Percentiles rank a stretch among this genome's conserved stretches.
These are phyloP conservation scores for Gnaphalium uliginosum DNA, from an alignment of 129 eudicot genomes.

Conservation along the genomic window DNA sequence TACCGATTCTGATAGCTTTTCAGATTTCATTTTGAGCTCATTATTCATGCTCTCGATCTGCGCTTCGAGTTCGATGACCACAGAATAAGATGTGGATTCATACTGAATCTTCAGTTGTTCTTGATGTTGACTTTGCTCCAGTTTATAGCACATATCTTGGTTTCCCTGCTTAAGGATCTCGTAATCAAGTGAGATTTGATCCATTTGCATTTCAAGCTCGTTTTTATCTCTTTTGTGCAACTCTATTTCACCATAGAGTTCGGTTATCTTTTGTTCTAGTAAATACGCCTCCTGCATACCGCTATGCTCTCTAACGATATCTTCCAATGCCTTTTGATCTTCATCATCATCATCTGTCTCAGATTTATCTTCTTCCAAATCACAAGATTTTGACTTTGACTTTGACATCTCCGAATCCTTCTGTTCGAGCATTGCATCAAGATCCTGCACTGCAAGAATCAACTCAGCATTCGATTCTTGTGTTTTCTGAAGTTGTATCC, in stretches of 20 bases:
- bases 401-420: conserved; percentile 43
- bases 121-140: conserved; percentile 75
- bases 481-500: conserved; percentile 82
- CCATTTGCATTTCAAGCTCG: conserved; percentile 91
- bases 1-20: conserved; percentile 47
- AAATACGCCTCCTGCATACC: conserved; percentile 61
- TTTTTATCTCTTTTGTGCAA: conserved; percentile 73
- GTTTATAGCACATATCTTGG: conserved; percentile 64
- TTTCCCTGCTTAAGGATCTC: conserved; percentile 93
- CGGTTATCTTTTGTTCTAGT: conserved; percentile 74
- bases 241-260: conserved; percentile 73
- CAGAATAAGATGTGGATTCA: conserved; percentile 59
- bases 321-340: conserved; percentile 86
- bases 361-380: conserved; percentile 31
- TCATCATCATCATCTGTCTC: conserved; percentile 55
- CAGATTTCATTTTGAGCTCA: conserved; percentile 44
- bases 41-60: conserved; percentile 51
- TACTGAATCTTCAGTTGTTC: conserved; percentile 84
- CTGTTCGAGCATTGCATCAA: conserved; percentile 76
- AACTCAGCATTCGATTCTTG: conserved; percentile 86
- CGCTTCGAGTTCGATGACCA: conserved; percentile 54
- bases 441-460: conserved; percentile 86
- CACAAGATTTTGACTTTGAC: conserved; percentile 19
- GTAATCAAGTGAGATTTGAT: conserved; percentile 94
- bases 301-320: conserved; percentile 69